Evolutionary conservation across 2,329 filamentous ascomycete species (phyloP).

Genomic region (Aureobasidium sp.): DNA sequence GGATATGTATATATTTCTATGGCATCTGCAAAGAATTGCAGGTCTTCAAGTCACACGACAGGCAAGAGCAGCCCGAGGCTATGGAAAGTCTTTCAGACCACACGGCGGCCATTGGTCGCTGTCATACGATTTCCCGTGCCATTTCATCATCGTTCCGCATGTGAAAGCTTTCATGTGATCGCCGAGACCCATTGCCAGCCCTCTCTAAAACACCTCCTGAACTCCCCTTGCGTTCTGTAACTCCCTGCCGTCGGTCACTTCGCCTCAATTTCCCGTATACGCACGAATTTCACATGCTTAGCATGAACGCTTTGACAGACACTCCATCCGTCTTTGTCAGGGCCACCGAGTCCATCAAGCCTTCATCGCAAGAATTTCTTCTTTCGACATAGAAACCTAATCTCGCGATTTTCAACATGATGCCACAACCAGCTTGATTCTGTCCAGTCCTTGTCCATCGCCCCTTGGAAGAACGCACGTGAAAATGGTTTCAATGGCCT

Average conservation of each 20-base stretch:
- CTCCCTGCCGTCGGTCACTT: not conserved
- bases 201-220: not conserved
- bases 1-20: not conserved
- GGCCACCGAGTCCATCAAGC: not conserved
- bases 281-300: constrained; percentile 1
- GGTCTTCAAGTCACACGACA: constrained; percentile 4
- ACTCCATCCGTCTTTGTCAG: not conserved
- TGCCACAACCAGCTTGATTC: not conserved
- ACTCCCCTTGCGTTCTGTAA: not conserved
- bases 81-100: not conserved
- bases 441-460: not conserved
- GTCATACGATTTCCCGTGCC: constrained; percentile 8
- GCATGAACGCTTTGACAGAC: not conserved
- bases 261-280: not conserved
- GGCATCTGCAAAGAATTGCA: not conserved
- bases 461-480: not conserved
- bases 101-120: not conserved
- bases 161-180: constrained; percentile 10
- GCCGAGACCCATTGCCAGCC: not conserved
- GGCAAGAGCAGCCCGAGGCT: constrained; percentile 3
- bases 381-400: not conserved
- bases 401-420: not conserved
- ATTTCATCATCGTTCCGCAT: constrained; percentile 7
- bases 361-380: constrained; percentile 6
- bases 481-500: not conserved